Evolutionary conservation across 2,329 filamentous ascomycete genomes (phyloP), one percentile per base, ranked within the genome.

Genomic region (Aspergillus persii): DNA sequence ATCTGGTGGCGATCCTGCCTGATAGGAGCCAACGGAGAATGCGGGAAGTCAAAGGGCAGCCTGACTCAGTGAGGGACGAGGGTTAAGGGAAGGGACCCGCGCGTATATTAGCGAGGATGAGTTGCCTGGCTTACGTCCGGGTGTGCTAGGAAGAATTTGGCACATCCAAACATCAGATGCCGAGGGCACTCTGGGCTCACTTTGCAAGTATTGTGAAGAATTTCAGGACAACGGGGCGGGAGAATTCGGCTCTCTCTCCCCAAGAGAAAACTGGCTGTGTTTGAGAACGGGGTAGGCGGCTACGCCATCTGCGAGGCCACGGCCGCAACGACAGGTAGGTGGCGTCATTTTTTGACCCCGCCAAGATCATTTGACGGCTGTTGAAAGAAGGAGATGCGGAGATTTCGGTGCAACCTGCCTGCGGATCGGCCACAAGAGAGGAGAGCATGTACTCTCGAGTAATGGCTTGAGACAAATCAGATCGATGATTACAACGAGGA

Each of bases 1-100:
- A 41, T 51, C 50, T 39, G 54, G 57, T 54, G 54, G 50, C 60
- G 41, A 61, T 47, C 31, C 50, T 31, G 26, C 33, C 44, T 54
- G 56, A 57, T 46, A 54, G 60, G 60, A 60, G 61, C 61, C 61
- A 62, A 56, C 61, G 57, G 58, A 39, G 23, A 46, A 55, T 23
- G 53, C 53, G 36, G 47, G 41, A 31, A 48, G 18, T 47, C 30
- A 27, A 15, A 46, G 23, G 55, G 23, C 12, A 48, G 2, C 27
- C 33, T 33, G 50, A 57, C 48, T 57, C 55, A 57, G 49, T 26
- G 49, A 57, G 29, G 23, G 30, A 39, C 15, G 49, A 57, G 29
- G 23, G 30, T 41, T 51, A 27, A 46, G 46, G 53, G 39, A 41
- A 51, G 53, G 48, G 49, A 29, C 36, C 53, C 53, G 56, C 53